Evolutionary conservation across 805 yeast species (phyloP).

Genomic region (Cyberlindnera maclurae): DNA sequence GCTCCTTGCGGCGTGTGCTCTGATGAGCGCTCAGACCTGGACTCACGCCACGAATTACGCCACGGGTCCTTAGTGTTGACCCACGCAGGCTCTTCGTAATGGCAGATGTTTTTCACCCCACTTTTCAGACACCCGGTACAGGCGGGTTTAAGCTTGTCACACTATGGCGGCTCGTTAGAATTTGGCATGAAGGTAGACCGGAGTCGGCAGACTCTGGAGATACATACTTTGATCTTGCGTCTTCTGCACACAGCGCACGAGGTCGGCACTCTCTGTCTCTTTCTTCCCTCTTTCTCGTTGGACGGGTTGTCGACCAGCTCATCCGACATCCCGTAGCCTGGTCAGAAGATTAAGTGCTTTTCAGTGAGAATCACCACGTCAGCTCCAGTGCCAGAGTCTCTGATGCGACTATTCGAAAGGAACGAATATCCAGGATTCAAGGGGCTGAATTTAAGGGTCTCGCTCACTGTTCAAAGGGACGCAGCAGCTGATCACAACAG

Average conservation of each 20-base stretch:
- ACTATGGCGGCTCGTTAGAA: slow-evolving; percentile 17
- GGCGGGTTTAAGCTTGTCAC: slow-evolving; percentile 43
- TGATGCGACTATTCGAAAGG: too few relatives aligned
- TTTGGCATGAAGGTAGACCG: too few relatives aligned
- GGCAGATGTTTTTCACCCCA: slow-evolving; percentile 49
- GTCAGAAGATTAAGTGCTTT: background rate
- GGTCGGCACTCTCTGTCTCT: slow-evolving; percentile 41
- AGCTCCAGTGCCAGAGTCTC: too few relatives aligned
- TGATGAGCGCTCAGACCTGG: too few relatives aligned
- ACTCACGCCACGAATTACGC: slow-evolving; percentile 26
- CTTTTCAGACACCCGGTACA: slow-evolving; percentile 50
- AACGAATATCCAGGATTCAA: too few relatives aligned
- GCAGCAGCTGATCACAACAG: too few relatives aligned
- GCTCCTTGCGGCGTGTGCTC: background rate
- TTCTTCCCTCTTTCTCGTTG: slow-evolving; percentile 19
- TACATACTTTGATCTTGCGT: slow-evolving; percentile 32
- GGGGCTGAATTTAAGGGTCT: too few relatives aligned
- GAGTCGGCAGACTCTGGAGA: background rate
- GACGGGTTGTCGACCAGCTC: background rate
- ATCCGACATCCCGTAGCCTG: background rate
- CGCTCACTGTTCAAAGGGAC: too few relatives aligned
- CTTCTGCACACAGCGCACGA: slow-evolving; percentile 41
- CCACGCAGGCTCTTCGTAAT: slow-evolving; percentile 53
- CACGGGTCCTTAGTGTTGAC: slow-evolving; percentile 41
- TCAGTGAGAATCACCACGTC: too few relatives aligned